Base-by-base conservation (phyloP, 352 stramenopile species). In the Pythium rhizo-oryzae region DNA sequence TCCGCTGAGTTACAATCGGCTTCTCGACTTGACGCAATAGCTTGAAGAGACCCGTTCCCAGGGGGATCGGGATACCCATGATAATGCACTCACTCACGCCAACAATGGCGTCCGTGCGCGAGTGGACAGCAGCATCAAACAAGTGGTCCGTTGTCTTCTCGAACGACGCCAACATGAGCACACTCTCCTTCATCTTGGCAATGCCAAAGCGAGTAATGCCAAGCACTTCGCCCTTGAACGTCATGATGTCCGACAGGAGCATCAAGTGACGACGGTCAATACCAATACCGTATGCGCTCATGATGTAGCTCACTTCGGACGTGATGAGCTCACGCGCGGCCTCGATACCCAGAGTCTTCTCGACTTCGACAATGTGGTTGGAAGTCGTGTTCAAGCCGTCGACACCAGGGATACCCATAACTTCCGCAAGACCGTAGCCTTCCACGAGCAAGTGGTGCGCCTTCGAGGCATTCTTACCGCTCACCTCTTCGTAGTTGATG, bases 131-230 rank as follows among this genome's bases (percentile, higher is more conserved):
- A n/a, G 98, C 98, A 74, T 99, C 98, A 70, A 99, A 99, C 21
- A 99, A 84, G 77, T 99, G 97, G 76, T 99, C 98, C 0, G 97
- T 99, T 9, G 98, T 99, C 83, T 99, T 99, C 86, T 99, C 98
- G 70, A 99, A 99, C 56, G 95, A 99, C 24, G 97, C 98, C 28
- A 99, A 85, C 96, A 99, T 99, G 43, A 99, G 83, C 53, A 99
- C 98, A 65, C 92, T 99, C 77, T 99, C 98, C 76, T 98, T 98
- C 98, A 99, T 99, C 82, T 99, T 99, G 43, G 97, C 97, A 61
- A 99, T 99, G 75, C 98, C 98, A 78, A 99, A 99, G 24, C 98
- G 97, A 76, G 84, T 96, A 70, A 95, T 97, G 62, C 82, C 90
- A 37, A 96, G 60, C 51, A 93, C 88, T 53, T 97, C 89, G 44